Conservation (phyloP, 78 protist genomes). For the Neovahlkampfia damariscottae region DNA sequence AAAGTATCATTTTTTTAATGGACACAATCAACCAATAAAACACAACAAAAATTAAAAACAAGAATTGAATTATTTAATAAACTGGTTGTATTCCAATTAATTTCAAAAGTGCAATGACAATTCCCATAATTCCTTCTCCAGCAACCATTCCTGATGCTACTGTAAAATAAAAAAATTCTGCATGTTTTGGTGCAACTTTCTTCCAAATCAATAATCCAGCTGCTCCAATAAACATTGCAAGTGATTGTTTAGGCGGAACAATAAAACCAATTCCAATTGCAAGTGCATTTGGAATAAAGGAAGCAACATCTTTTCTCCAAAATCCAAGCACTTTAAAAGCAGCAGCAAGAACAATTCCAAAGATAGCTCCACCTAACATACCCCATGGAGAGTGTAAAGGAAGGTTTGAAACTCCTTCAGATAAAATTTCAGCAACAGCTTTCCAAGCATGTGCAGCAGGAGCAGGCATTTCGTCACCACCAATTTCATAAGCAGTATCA, state of each 20-base stretch:
- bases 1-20: no score
- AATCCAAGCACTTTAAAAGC: not conserved
- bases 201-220: not conserved
- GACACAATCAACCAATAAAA: no score
- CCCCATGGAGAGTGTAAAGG: not conserved
- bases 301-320: not conserved
- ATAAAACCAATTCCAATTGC: slow-evolving; percentile 1
- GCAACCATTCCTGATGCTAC: not conserved
- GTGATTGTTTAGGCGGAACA: not conserved
- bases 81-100: no score
- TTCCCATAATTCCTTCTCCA: not conserved
- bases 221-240: not conserved
- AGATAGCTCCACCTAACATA: not conserved
- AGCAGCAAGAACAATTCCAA: not conserved
- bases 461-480: slow-evolving; percentile 16
- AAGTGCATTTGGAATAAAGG: not conserved
- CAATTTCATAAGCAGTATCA: not conserved
- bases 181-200: not conserved
- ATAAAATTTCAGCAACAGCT: slow-evolving; percentile 7
- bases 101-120: not conserved
- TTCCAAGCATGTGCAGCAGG: slow-evolving; percentile 29
- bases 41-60: no score
- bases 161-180: not conserved
- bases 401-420: not conserved
- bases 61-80: no score